These are phyloP conservation scores for Neltuma alba DNA, from an alignment of 306 rosid species.

Conservation along the genomic window DNA sequence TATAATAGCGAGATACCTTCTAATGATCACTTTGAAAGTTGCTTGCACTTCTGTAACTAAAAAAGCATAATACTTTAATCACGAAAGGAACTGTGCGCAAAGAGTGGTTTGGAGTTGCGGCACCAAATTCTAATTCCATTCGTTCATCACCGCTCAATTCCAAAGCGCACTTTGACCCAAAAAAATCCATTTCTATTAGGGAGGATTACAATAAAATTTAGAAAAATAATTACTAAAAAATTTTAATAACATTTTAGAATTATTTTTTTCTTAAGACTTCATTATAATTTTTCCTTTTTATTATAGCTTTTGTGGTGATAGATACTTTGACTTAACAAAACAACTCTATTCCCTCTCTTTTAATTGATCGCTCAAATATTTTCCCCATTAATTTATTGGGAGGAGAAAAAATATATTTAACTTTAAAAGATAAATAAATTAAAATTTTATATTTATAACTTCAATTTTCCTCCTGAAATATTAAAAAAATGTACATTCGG, in stretches of 20 bases:
- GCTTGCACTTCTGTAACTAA: not conserved
- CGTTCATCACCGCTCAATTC: slow-evolving; percentile 5
- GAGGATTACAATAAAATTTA: too few species aligned
- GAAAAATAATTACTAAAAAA: too few species aligned
- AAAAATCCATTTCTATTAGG: too few species aligned
- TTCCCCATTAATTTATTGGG: not conserved
- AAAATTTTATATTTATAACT: too few species aligned
- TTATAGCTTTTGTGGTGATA: not conserved
- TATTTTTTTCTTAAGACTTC: too few species aligned
- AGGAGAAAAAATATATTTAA: not conserved
- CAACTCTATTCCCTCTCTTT: not conserved
- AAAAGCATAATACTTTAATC: not conserved
- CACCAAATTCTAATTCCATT: not conserved
- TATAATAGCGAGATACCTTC: not conserved
- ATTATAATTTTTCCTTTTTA: too few species aligned
- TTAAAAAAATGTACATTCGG: too few species aligned
- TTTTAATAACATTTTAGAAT: too few species aligned
- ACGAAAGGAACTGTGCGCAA: not conserved
- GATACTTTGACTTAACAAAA: not conserved
- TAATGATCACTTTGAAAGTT: not conserved
- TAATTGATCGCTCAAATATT: too few species aligned
- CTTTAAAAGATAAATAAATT: too few species aligned
- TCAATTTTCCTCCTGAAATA: too few species aligned
- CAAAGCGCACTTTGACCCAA: too few species aligned
- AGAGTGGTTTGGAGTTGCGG: not conserved